These are phyloP conservation scores for Tulasnella sp. DNA, from an alignment of 768 basidiomycete species.

Conservation along the genomic window DNA sequence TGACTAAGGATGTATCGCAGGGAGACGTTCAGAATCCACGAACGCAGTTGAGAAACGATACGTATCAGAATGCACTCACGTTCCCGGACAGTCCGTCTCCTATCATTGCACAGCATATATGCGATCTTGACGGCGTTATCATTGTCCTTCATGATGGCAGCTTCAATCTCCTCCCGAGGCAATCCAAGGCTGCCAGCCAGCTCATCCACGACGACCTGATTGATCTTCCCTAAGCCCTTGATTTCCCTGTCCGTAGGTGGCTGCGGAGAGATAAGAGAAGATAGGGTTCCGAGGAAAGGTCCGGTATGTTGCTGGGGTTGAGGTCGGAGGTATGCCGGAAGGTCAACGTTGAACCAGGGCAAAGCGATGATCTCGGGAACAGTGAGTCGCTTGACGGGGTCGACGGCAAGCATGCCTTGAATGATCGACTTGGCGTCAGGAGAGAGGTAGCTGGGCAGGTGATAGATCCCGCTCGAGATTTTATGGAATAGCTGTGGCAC, in stretches of 20 bases:
- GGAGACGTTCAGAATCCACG: slow-evolving; percentile 9
- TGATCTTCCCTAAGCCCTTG: slow-evolving; percentile 82
- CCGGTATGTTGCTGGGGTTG: slow-evolving; percentile 43
- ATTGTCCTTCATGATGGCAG: slow-evolving; percentile 69
- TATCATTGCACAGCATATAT: slow-evolving; percentile 86
- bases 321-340: slow-evolving; percentile 81
- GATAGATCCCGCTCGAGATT: slow-evolving; percentile 67
- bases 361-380: slow-evolving; percentile 83
- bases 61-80: slow-evolving; percentile 38
- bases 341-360: slow-evolving; percentile 79
- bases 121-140: slow-evolving; percentile 95
- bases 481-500: slow-evolving; percentile 88
- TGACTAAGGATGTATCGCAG: slow-evolving; percentile 36
- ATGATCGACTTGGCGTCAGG: slow-evolving; percentile 70
- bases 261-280: slow-evolving; percentile 50
- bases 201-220: slow-evolving; percentile 83
- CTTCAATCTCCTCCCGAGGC: slow-evolving; percentile 77
- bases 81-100: slow-evolving; percentile 70
- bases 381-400: slow-evolving; percentile 91
- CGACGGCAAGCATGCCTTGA: slow-evolving; percentile 80
- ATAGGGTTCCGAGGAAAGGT: slow-evolving; percentile 63
- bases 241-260: slow-evolving; percentile 66
- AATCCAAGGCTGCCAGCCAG: slow-evolving; percentile 62
- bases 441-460: slow-evolving; percentile 72
- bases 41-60: neutral